phyloP scores from a whole-genome alignment of 2,329 filamentous ascomycete species.

The Ceratocystis diversiconidia region DNA sequence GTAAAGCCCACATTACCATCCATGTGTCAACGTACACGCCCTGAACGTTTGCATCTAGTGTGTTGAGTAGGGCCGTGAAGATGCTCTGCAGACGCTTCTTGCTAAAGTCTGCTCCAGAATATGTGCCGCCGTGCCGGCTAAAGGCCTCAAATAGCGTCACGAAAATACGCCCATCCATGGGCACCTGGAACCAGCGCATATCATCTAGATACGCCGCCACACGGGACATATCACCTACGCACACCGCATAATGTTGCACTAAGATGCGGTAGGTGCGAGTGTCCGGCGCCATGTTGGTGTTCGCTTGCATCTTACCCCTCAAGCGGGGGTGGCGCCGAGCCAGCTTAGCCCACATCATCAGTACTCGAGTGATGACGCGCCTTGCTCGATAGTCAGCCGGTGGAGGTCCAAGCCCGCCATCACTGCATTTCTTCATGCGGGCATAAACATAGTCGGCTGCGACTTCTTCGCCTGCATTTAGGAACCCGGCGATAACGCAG shows the following conservation, averaged over 20 bases:
- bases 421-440: conserved; percentile 59
- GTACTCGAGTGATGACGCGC: conserved; percentile 37
- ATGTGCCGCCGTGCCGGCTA: conserved; percentile 38
- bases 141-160: conserved; percentile 76
- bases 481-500: conserved; percentile 64
- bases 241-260: conserved; percentile 56
- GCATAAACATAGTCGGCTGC: conserved; percentile 70
- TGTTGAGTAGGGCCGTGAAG: conserved; percentile 48
- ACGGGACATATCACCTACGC: conserved; percentile 55
- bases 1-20: conserved; percentile 46
- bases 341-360: conserved; percentile 44
- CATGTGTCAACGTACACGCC: conserved; percentile 42
- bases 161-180: conserved; percentile 63
- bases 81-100: conserved; percentile 50
- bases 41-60: conserved; percentile 34
- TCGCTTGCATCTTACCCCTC: conserved; percentile 22
- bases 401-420: conserved; percentile 14
- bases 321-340: conserved; percentile 27
- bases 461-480: conserved; percentile 59
- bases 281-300: conserved; percentile 53
- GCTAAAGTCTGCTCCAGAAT: conserved; percentile 50
- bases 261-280: conserved; percentile 67
- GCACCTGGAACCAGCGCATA: conserved; percentile 57
- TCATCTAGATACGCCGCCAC: conserved; percentile 62
- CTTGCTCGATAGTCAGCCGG: conserved; percentile 33